Conservation (phyloP, 345 rosid species). For the Pugionium cornutum region DNA sequence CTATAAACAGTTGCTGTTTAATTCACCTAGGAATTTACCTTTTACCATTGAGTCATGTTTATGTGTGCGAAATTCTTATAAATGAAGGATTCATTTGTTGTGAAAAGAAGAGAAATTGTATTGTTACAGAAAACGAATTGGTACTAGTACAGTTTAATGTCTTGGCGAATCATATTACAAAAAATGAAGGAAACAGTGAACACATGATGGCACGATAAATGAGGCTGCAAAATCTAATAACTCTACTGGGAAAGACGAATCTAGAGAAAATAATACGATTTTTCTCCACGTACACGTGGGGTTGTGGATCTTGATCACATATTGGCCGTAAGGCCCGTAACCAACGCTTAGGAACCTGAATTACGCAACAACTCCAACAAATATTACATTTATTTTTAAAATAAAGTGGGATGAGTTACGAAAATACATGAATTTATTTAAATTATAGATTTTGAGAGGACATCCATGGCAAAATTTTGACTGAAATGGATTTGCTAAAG, state of each 20-base stretch:
- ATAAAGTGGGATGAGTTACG: no score
- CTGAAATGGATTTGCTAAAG: slow-evolving; percentile 35
- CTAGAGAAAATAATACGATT: background rate
- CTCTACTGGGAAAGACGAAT: background rate
- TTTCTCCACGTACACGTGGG: background rate
- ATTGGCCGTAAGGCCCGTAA: background rate
- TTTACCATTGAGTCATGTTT: background rate
- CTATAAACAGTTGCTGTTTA: background rate
- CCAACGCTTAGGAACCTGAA: background rate
- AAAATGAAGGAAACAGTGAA: no score
- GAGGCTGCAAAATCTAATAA: background rate
- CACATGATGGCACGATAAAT: background rate
- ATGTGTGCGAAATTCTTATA: background rate
- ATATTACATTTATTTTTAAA: no score
- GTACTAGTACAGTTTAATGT: no score
- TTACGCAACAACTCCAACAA: background rate
- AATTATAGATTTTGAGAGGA: no score
- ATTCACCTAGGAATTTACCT: background rate
- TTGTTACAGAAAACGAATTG: no score
- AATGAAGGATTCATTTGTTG: no score
- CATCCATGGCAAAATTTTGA: no score
- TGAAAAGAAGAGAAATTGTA: no score
- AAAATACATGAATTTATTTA: no score
- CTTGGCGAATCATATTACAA: no score
- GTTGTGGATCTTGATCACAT: background rate